Base-by-base conservation (phyloP, 1,139 yeast genomes). In the Schizosaccharomyces versatilis region DNA sequence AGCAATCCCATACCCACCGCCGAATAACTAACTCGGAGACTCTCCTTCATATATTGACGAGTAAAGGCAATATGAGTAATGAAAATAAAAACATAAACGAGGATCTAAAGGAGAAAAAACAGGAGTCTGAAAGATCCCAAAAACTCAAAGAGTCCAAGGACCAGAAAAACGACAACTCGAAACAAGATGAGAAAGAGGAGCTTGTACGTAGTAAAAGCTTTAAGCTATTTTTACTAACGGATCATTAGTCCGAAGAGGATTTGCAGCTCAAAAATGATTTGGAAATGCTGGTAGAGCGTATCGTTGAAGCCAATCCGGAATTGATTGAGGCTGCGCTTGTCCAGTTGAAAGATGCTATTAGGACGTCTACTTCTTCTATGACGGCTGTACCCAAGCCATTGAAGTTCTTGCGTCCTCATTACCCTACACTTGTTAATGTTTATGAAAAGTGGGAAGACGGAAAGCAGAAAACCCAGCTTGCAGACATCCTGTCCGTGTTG, bases 361-460 rank as follows among this genome's bases (percentile, higher is more conserved):
- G 85, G 62, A 94, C 94, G 54, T 84, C 97, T 14, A 90, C 98
- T 3, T 84, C 96, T 40, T 86, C 97, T 7, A 90, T 90, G 96
- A 93, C 98, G 1, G 99, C 99, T 1, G 98, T 93, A 52, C 99
- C 99, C 52, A 93, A 90, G 67, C 98, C 99, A 12, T 76, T 90
- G 69, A 93, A 93, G 71, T 93, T 93, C 66, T 74, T 93, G 62
- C 79, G 95, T 64, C 95, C 97, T 14, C 85, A 80, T 63, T 90
- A 81, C 66, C 81, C 81, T 17, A 66, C 73, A 38, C 73, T 90
- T 64, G 76, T 78, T 51, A 75, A 72, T 55, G 69, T 83, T 47
- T 84, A 82, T 66, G 80, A 77, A 52, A 70, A 73, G 41, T 86
- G 96, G 95, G 69, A 72, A 6, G 69, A 69, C 55, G 41, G 52